phyloP scores from a whole-genome alignment of 768 basidiomycete genomes.

The Suillus luteus region DNA sequence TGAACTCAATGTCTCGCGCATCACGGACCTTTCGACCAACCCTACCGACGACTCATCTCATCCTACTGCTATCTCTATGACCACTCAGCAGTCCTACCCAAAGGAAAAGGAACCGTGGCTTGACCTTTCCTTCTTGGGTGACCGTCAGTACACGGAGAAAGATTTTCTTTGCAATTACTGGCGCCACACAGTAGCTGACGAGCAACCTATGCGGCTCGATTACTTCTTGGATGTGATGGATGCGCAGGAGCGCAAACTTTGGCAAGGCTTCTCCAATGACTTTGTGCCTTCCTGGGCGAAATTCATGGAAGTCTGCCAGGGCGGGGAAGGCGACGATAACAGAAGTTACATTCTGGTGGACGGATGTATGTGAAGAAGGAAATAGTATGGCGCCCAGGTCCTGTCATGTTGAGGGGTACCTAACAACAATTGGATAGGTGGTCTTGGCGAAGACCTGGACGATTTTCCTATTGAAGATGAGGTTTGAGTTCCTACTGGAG shows the following conservation, averaged over 20 bases:
- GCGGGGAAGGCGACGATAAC: not conserved
- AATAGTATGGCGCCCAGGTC: not conserved
- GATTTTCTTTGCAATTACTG: conserved; percentile 6
- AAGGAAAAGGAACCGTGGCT: not conserved
- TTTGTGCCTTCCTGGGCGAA: conserved; percentile 2
- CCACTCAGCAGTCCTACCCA: not conserved
- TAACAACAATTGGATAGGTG: not conserved
- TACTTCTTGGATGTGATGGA: not conserved
- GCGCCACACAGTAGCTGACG: not conserved
- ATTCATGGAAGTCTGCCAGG: not conserved
- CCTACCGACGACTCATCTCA: too few species aligned
- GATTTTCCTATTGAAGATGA: not conserved
- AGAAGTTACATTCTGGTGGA: not conserved
- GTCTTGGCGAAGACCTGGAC: not conserved
- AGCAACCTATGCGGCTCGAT: not conserved
- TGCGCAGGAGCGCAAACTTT: not conserved
- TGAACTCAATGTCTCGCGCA: not conserved
- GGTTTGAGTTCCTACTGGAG: not conserved
- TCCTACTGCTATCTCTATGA: not conserved
- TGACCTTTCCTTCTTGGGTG: conserved; percentile 2
- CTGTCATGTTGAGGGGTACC: not conserved
- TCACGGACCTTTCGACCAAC: not conserved
- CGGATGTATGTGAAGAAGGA: not conserved
- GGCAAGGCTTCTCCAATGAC: not conserved
- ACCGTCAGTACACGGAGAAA: not conserved